Conservation (phyloP, 2,329 filamentous ascomycete genomes). For the Cladobotryum protrusum region DNA sequence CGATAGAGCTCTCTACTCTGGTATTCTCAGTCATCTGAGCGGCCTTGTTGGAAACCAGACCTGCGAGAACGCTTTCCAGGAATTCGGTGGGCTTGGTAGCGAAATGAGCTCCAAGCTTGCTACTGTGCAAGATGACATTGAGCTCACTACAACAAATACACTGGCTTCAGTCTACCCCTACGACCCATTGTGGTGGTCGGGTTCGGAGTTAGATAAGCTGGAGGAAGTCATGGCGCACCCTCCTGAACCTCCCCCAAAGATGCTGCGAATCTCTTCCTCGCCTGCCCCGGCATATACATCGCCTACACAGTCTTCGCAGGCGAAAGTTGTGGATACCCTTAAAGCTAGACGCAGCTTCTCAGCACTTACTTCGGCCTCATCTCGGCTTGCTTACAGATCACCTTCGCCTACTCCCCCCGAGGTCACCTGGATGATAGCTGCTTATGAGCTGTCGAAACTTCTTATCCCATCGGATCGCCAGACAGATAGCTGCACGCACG, state of each 20-base stretch:
- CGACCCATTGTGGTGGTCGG: slow-evolving; percentile 67
- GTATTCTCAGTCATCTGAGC: slow-evolving; percentile 82
- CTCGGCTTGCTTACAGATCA: slow-evolving; percentile 26
- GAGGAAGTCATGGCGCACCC: slow-evolving; percentile 53
- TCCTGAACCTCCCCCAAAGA: slow-evolving; percentile 43
- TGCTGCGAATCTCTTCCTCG: slow-evolving; percentile 47
- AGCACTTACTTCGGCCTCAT: slow-evolving; percentile 33
- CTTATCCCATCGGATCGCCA: slow-evolving; percentile 72
- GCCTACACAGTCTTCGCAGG: slow-evolving; percentile 80
- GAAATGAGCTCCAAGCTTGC: slow-evolving; percentile 53
- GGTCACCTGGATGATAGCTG: slow-evolving; percentile 79
- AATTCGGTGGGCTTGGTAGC: slow-evolving; percentile 42
- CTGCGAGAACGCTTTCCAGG: slow-evolving; percentile 28
- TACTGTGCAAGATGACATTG: slow-evolving; percentile 29
- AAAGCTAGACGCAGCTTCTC: slow-evolving; percentile 61
- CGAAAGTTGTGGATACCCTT: slow-evolving; percentile 66
- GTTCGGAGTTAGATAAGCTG: slow-evolving; percentile 59
- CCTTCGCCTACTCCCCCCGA: slow-evolving; percentile 69
- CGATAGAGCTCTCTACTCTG: slow-evolving; percentile 80
- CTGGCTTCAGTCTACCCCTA: slow-evolving; percentile 40
- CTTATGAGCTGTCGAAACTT: slow-evolving; percentile 73
- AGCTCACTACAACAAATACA: slow-evolving; percentile 7
- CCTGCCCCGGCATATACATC: slow-evolving; percentile 80
- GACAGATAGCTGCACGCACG: slow-evolving; percentile 67
- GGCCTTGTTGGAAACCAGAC: slow-evolving; percentile 61